phyloP scores from a whole-genome alignment of 805 yeast species.

The Torulaspora quercuum region DNA sequence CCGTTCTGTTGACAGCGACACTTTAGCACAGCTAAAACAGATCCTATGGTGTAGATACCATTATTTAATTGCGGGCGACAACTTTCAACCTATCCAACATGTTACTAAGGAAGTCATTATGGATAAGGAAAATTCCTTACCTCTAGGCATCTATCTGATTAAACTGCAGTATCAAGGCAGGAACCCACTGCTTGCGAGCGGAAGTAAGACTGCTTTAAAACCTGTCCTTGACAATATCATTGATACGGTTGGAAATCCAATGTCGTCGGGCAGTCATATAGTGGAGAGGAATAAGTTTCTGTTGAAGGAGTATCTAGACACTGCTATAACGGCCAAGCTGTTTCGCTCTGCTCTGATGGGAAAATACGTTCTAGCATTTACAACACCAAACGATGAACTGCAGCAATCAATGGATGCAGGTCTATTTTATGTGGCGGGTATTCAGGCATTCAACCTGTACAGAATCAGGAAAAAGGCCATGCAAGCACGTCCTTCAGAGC shows the following conservation, averaged over 20 bases:
- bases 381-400: constrained; percentile 34
- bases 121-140: constrained; percentile 31
- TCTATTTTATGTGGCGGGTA: constrained; percentile 45
- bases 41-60: constrained; percentile 77
- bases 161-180: constrained; percentile 43
- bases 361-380: constrained; percentile 31
- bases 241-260: constrained; percentile 69
- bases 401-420: constrained; percentile 62
- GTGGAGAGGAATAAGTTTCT: constrained; percentile 46
- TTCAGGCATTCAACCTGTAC: constrained; percentile 34
- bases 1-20: constrained; percentile 40
- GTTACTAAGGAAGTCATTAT: constrained; percentile 43
- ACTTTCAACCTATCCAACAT: constrained; percentile 66
- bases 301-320: constrained; percentile 48
- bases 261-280: constrained; percentile 39
- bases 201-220: constrained; percentile 66
- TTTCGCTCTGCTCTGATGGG: constrained; percentile 56
- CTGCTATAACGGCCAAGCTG: constrained; percentile 43
- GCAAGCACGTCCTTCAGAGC: constrained; percentile 78
- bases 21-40: constrained; percentile 72
- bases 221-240: constrained; percentile 65
- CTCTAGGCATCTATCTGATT: constrained; percentile 36
- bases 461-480: constrained; percentile 66
- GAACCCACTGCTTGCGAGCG: constrained; percentile 56
- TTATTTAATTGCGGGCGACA: constrained; percentile 54